Evolutionary conservation across 202 grass and related monocot genomes (phyloP), one percentile per base, ranked within the genome.

Genomic region (Cymbopogon flexuosus): DNA sequence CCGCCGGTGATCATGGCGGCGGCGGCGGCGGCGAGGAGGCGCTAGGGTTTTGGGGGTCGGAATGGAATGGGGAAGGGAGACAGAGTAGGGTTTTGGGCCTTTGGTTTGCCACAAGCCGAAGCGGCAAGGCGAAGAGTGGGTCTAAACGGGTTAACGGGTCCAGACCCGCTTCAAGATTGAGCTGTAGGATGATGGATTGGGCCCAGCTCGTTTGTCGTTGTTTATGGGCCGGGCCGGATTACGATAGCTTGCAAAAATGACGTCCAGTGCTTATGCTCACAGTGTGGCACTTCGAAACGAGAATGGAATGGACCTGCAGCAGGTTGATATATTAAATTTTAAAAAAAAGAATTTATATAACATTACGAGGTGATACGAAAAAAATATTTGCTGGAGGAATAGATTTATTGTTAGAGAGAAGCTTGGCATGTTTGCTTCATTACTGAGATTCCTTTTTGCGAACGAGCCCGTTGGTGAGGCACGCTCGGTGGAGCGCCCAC

Each of bases 1-100:
- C 95, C 95, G 46, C 95, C 90, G 24, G 89, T 81, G 60, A 98
- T 89, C 95, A 98, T 98, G 82, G 88, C 78, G 76, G 59, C 73
- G 56, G 88, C 77, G 75, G 56, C 65, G 54, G 43, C 59, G 70
- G 34, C 11, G 78, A 23, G 49, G 33, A 40, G 76, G 57, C 61
- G 67, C 47, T 81, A 80, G 57, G 82, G 75, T 88, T 90, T 72
- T 40, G 11, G 9, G 64, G 24, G 49, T 47, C 19, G 68, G 54
- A 65, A 61, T 58, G n/a, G 19, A 54, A 54, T n/a, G 16, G 6
- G 49, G 39, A 9, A 10, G 9, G 46, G 18, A 14, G 67, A 67
- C 41, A 27, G 72, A 29, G 69, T 88, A 90, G 87, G 91, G 82
- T 90, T 90, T 88, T 87, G 81, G 66, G 39, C 58, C 42, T 13